Base-by-base conservation (phyloP, 1,284 basidiomycete genomes). In the Sporisorium exsertum region DNA sequence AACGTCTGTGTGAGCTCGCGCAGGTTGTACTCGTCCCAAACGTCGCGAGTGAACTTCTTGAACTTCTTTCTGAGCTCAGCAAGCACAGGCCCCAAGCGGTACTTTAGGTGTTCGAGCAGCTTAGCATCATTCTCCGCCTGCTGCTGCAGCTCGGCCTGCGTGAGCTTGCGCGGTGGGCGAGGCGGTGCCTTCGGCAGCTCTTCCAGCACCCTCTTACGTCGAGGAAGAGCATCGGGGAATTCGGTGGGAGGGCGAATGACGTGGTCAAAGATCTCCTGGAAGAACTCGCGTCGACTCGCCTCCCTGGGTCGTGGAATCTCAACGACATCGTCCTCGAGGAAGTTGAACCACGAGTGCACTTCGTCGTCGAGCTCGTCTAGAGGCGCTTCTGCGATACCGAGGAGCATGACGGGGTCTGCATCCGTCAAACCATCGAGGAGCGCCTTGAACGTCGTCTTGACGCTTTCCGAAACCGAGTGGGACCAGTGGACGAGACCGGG, bases 1-100 rank as follows among this genome's bases (percentile, higher is more conserved):
- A 84, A 86, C 26, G 78, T 72, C 47, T 83, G 79, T 63, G 85
- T 86, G 37, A 86, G 82, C 40, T 79, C 73, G n/a, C 77, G 69
- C 67, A 86, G 78, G 55, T 87, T 85, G 71, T 85, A 84, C 76
- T 86, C 84, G 56, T 80, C 78, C 82, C 89, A 90, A 47, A 94
- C 92, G 46, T 90, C 88, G 84, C 94, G 93, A 0, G 91, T 93
- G 82, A 97, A 96, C 76, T 93, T 89, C 87, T 94, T 94, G 87
- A 93, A 96, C 87, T 96, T 95, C 84, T 94, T 91, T 87, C 94
- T 94, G 77, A 99, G 87, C 85, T 98, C 95, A 2, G 89, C 90
- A 43, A 98, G 87, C 54, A 98, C 92, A 0, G 93, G 93, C 0
- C 93, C 92, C 7, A 99, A 89, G 12, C 93, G 90, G 84, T 91